Conservation (phyloP, 768 basidiomycete species). For the Xanthoconium purpureum region DNA sequence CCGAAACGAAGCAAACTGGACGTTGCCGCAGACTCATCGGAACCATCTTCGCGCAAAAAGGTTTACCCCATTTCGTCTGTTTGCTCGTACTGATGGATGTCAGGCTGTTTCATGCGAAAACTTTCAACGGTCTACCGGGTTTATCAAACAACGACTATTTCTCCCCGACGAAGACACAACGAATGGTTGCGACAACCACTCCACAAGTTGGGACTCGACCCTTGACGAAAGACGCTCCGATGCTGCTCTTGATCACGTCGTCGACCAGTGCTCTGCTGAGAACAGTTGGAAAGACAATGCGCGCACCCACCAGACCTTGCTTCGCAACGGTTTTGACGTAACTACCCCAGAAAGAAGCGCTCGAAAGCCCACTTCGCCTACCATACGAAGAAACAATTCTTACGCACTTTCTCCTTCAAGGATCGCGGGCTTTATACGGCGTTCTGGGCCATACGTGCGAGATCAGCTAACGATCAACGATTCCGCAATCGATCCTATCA, state of each 20-base stretch:
- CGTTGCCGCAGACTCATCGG: not conserved
- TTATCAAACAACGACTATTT: constrained; percentile 18
- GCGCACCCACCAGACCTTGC: not conserved
- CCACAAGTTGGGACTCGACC: not conserved
- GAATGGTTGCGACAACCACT: not conserved
- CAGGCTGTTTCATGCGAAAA: constrained; percentile 2
- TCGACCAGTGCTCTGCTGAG: not conserved
- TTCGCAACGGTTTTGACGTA: not conserved
- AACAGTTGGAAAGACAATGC: constrained; percentile 8
- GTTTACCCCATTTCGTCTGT: constrained; percentile 6
- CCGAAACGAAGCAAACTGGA: constrained; percentile 20
- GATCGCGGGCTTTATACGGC: constrained; percentile 21
- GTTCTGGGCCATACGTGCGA: not conserved
- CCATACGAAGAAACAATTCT: constrained; percentile 4
- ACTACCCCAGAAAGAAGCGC: not conserved
- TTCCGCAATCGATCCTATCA: not conserved
- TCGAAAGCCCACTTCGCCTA: not conserved
- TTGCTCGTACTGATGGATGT: constrained; percentile 9
- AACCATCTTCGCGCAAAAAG: constrained; percentile 8
- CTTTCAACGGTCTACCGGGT: not conserved
- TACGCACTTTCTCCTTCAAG: constrained; percentile 25
- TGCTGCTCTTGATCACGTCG: constrained; percentile 14
- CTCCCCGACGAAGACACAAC: constrained; percentile 11
- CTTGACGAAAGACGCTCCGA: constrained; percentile 33
- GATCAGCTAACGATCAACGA: not conserved